Percentiles rank a stretch among this genome's conserved stretches.
Conservation (phyloP, 2,329 filamentous ascomycete species). For the Cytospora schulzeri region DNA sequence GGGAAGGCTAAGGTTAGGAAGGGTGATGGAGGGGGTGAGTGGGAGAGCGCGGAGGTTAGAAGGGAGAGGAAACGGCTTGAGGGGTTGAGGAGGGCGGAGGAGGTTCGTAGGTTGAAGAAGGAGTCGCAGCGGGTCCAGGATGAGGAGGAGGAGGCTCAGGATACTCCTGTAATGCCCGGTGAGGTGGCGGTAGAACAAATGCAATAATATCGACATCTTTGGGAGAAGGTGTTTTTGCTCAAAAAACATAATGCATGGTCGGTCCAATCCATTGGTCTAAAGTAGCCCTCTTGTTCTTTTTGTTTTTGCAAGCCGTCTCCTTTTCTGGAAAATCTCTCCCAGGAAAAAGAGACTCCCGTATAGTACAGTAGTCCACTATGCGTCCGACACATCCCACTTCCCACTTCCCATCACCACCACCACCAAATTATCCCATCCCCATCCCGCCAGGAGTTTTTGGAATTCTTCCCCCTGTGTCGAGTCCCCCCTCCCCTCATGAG, state of each 20-base stretch:
- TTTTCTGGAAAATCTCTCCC: neutral
- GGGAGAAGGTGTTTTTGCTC: slow-evolving; percentile 3
- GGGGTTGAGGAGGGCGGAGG: slow-evolving; percentile 56
- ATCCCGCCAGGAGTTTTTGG: neutral
- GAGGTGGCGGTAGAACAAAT: slow-evolving; percentile 7
- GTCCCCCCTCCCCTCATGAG: slow-evolving; percentile 37
- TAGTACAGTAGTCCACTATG: neutral
- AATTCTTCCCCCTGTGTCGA: too few relatives aligned
- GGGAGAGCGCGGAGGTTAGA: slow-evolving; percentile 57
- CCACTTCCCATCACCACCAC: neutral
- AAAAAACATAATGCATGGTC: neutral
- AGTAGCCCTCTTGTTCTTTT: neutral
- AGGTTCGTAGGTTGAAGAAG: slow-evolving; percentile 44
- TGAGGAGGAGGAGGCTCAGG: slow-evolving; percentile 19
- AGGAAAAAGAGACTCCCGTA: neutral
- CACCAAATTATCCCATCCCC: neutral
- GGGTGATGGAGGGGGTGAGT: slow-evolving; percentile 44
- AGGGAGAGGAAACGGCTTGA: slow-evolving; percentile 60
- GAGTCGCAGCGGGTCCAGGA: slow-evolving; percentile 37
- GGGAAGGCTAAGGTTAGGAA: slow-evolving; percentile 27
- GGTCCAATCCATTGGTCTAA: neutral
- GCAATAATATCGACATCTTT: slow-evolving; percentile 1
- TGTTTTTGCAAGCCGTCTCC: neutral
- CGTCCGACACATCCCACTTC: neutral
- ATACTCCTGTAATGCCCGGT: slow-evolving; percentile 14